Evolutionary conservation across 2,329 filamentous ascomycete species (phyloP).

Genomic region (Aspergillus sojae): DNA sequence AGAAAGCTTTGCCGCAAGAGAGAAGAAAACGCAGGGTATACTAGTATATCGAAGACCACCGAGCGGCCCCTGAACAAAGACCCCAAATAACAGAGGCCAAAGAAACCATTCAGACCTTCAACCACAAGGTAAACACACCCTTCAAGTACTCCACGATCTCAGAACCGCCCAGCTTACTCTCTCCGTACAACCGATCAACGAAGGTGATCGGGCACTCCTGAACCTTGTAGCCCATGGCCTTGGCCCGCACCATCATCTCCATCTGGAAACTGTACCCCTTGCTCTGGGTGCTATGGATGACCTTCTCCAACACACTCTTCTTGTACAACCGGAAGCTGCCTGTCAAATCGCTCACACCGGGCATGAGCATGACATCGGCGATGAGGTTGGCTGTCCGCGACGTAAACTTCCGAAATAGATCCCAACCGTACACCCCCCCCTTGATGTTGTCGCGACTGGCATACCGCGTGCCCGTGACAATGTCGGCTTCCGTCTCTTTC

Average conservation of each 20-base stretch:
- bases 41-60: slow-evolving; percentile 9
- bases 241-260: slow-evolving; percentile 98
- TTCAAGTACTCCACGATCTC: slow-evolving; percentile 98
- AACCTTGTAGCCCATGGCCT: slow-evolving; percentile 91
- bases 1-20: slow-evolving; percentile 5
- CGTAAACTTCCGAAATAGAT: slow-evolving; percentile 77
- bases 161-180: slow-evolving; percentile 89
- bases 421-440: slow-evolving; percentile 94
- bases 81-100: slow-evolving; percentile 12
- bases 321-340: slow-evolving; percentile 95
- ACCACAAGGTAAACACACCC: slow-evolving; percentile 75
- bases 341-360: slow-evolving; percentile 93
- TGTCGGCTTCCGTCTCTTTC: slow-evolving; percentile 79
- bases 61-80: slow-evolving; percentile 4
- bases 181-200: slow-evolving; percentile 92
- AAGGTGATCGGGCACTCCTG: slow-evolving; percentile 96
- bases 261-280: slow-evolving; percentile 99
- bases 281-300: slow-evolving; percentile 86
- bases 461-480: slow-evolving; percentile 95
- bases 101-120: slow-evolving; percentile 62
- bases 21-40: slow-evolving; percentile 17
- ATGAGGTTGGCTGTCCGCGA: slow-evolving; percentile 88
- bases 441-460: slow-evolving; percentile 65
- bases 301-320: slow-evolving; percentile 83
- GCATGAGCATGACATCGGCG: slow-evolving; percentile 88